These are phyloP conservation scores for Phytophthora chlamydospora DNA, from an alignment of 352 stramenopile species.

Conservation along the genomic window DNA sequence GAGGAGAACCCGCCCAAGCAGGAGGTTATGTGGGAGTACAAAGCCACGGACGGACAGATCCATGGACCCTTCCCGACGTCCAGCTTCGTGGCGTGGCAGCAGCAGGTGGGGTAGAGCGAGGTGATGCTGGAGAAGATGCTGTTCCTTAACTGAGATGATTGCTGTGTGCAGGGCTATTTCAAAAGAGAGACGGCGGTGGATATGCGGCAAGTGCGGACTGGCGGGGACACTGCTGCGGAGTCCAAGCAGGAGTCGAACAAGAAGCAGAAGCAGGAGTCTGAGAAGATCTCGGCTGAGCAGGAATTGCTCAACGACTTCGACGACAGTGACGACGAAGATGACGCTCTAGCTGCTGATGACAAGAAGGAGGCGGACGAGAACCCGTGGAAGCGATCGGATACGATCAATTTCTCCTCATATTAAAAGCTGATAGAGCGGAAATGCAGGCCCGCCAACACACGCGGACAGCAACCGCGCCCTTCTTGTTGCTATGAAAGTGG, in stretches of 20 bases:
- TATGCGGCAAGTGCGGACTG: slow-evolving; percentile 56
- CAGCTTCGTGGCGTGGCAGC: slow-evolving; percentile 76
- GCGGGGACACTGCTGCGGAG: neutral
- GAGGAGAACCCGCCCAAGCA: slow-evolving; percentile 44
- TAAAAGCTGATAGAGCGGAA: slow-evolving; percentile 33
- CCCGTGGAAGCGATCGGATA: slow-evolving; percentile 72
- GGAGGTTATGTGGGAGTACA: slow-evolving; percentile 84
- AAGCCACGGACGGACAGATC: slow-evolving; percentile 68
- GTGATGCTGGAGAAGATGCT: slow-evolving; percentile 4
- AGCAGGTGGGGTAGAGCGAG: slow-evolving; percentile 44
- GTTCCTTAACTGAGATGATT: slow-evolving; percentile 2
- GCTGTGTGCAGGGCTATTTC: slow-evolving; percentile 70
- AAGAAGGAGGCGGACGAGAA: slow-evolving; percentile 26
- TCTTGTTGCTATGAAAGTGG: slow-evolving; percentile 11
- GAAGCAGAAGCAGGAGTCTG: slow-evolving; percentile 33
- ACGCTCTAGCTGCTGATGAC: slow-evolving; percentile 11
- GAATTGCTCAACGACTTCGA: slow-evolving; percentile 89
- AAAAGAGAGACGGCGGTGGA: slow-evolving; percentile 73
- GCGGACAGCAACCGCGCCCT: neutral
- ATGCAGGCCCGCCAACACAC: slow-evolving; percentile 20
- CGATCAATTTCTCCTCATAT: slow-evolving; percentile 76
- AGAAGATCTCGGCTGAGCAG: slow-evolving; percentile 68
- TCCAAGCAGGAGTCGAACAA: slow-evolving; percentile 17
- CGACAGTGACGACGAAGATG: slow-evolving; percentile 73
- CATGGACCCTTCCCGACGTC: slow-evolving; percentile 79